Evolutionary conservation across 768 basidiomycete species (phyloP).

Genomic region (Hypsizygus marmoreus): DNA sequence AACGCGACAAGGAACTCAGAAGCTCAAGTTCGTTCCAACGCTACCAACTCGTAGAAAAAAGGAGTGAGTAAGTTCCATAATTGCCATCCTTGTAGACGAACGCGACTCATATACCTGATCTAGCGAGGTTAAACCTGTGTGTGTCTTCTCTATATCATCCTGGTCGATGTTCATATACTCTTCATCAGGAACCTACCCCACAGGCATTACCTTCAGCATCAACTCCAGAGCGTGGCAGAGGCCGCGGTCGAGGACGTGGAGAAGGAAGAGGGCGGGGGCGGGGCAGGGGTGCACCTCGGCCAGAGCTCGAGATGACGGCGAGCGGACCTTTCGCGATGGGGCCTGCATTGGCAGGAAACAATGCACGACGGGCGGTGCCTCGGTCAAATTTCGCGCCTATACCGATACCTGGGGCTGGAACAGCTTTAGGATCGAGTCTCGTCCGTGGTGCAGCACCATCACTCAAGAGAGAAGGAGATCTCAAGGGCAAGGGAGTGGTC

Average conservation of each 20-base stretch:
- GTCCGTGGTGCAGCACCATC: constrained; percentile 52
- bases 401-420: constrained; percentile 38
- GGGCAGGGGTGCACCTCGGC: constrained; percentile 52
- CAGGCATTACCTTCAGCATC: constrained; percentile 30
- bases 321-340: constrained; percentile 90
- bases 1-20: constrained; percentile 73
- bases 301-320: constrained; percentile 74
- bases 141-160: constrained; percentile 18
- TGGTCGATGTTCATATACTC: constrained; percentile 9
- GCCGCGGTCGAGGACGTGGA: constrained; percentile 47
- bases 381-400: constrained; percentile 60
- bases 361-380: constrained; percentile 50
- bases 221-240: constrained; percentile 47
- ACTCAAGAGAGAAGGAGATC: constrained; percentile 42
- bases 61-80: constrained; percentile 55
- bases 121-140: constrained; percentile 69
- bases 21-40: constrained; percentile 80
- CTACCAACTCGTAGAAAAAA: constrained; percentile 77
- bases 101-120: constrained; percentile 10
- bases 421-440: constrained; percentile 50
- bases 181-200: constrained; percentile 49
- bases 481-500: constrained; percentile 30
- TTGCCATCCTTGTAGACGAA: constrained; percentile 2
- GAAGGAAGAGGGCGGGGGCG: constrained; percentile 55
- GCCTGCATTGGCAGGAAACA: constrained; percentile 66